Percentiles rank a stretch among this genome's conserved stretches.
Evolutionary conservation across 352 stramenopile species (phyloP).

Genomic region (Globisporangium carolinianum): DNA sequence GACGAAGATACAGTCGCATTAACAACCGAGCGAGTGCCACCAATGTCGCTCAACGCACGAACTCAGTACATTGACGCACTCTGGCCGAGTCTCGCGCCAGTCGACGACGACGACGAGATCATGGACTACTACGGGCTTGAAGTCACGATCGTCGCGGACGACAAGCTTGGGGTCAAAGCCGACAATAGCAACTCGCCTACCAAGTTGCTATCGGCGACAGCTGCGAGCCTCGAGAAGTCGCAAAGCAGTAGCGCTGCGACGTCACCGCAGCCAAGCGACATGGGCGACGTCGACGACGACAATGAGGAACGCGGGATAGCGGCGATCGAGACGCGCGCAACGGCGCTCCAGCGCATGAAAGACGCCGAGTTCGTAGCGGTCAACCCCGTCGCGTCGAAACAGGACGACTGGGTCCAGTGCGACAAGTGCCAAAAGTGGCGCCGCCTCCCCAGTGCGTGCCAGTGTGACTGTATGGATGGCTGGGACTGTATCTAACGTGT

Average conservation of each 20-base stretch:
- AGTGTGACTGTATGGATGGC: neutral
- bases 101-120: conserved; percentile 62
- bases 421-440: conserved; percentile 85
- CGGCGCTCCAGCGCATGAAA: conserved; percentile 43
- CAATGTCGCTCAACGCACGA: conserved; percentile 47
- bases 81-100: conserved; percentile 52
- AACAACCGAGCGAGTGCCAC: conserved; percentile 30
- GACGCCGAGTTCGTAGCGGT: conserved; percentile 30
- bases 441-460: conserved; percentile 57
- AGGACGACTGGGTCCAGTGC: conserved; percentile 83
- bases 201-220: neutral
- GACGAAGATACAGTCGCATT: conserved; percentile 34
- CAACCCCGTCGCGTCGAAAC: conserved; percentile 52
- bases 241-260: neutral
- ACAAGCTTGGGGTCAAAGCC: conserved; percentile 20
- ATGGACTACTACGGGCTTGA: conserved; percentile 77
- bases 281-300: neutral
- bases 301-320: conserved; percentile 17
- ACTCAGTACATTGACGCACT: conserved; percentile 63
- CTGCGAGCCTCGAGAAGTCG: conserved; percentile 17
- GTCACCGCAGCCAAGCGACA: conserved; percentile 10
- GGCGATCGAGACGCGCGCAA: conserved; percentile 47
- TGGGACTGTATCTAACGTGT: neutral
- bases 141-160: conserved; percentile 63
- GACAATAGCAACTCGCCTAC: no score